Base-by-base conservation (phyloP, 495 filamentous ascomycete species). In the Podospora pseudopauciseta region DNA sequence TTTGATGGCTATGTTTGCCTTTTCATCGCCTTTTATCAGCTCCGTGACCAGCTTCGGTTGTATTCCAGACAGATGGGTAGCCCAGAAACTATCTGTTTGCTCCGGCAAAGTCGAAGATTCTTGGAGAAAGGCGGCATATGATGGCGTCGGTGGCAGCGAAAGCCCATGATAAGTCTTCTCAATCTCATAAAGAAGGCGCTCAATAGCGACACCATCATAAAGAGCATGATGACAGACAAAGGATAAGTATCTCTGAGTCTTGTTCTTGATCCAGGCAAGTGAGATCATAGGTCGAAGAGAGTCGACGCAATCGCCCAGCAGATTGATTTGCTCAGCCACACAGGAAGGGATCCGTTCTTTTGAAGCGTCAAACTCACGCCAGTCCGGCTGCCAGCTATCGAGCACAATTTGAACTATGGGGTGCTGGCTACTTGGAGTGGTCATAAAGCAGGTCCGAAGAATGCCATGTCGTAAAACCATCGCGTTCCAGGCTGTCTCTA, bases 141-240 rank as follows among this genome's bases (percentile, higher is more conserved):
- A 67, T 5, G 81, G 77, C 23, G 82, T 66, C 1, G 77, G 64
- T 1, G 81, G 76, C 6, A 93, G 77, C 4, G 65, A 9, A 0
- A 78, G 20, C 5, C 83, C 82, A 2, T 74, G 60, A 57, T 87
- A 82, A 5, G 79, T 66, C 19, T 77, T 73, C 68, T 93, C 86
- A 2, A 92, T 80, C 67, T 94, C 91, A 0, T 86, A 73, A 3
- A 94, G 79, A 0, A 96, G 77, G 19, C 83, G 75, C 39, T 82
- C 79, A 53, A 94, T 87, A 1, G 89, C 90, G 30, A 87, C 83
- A 20, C 89, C 92, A 76, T 96, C 92, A 72, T 96, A 94, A 1
- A 94, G 75, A 3, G 92, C 91, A 76, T 96, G 92, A 72, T 94
- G 92, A 60, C 82, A 85, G 23, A 84, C 66, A 67, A 92, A 91